Evolutionary conservation across 345 rosid species (phyloP).

Genomic region (Gossypium anomalum): DNA sequence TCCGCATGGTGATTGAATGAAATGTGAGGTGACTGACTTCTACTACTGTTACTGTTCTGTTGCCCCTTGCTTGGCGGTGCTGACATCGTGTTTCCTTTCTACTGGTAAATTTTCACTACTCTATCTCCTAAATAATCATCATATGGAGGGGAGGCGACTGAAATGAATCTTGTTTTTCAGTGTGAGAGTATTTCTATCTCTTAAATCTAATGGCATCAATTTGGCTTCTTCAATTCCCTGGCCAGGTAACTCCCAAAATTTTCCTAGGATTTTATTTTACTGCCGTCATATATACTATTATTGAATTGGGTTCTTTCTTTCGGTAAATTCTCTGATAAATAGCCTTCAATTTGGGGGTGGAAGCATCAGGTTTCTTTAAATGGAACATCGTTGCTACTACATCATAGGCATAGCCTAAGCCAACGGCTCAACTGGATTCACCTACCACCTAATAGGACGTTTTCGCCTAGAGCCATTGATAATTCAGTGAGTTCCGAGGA

Average conservation of each 20-base stretch:
- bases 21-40: too few relatives aligned
- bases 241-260: slow-evolving; percentile 23
- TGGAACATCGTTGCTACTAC: slow-evolving; percentile 21
- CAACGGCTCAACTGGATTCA: slow-evolving; percentile 20
- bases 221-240: slow-evolving; percentile 34
- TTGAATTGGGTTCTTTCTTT: background rate
- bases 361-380: slow-evolving; percentile 33
- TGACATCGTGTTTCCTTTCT: background rate
- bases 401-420: slow-evolving; percentile 14
- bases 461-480: slow-evolving; percentile 33
- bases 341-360: slow-evolving; percentile 36
- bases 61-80: background rate
- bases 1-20: too few relatives aligned
- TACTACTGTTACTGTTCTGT: background rate
- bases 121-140: background rate
- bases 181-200: slow-evolving; percentile 12
- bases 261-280: background rate
- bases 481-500: slow-evolving; percentile 35
- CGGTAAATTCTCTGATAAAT: background rate
- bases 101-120: background rate
- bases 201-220: slow-evolving; percentile 36
- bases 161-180: slow-evolving; percentile 4
- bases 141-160: background rate
- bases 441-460: slow-evolving; percentile 6
- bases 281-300: background rate